Conservation (phyloP, 306 rosid species). For the Prunus davidiana region DNA sequence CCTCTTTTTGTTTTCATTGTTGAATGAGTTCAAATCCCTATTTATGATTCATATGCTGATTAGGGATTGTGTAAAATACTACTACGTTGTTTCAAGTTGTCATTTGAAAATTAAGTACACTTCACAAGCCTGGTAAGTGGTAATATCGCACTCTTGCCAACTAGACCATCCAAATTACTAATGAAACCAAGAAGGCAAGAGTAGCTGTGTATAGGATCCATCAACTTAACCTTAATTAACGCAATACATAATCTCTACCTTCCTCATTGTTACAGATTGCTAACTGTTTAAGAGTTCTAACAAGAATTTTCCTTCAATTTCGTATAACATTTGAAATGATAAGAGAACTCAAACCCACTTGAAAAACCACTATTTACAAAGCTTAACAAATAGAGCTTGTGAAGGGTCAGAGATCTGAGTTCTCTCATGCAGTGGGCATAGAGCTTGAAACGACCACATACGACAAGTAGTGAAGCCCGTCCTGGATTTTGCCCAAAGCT, state of each 20-base stretch:
- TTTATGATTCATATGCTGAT: no score
- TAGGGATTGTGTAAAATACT: no score
- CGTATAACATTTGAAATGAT: conserved; percentile 3
- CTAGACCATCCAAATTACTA: no score
- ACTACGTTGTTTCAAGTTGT: no score
- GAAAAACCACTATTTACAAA: conserved; percentile 33
- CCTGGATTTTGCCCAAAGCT: conserved; percentile 77
- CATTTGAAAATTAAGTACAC: no score
- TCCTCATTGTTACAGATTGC: background rate
- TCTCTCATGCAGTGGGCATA: conserved; percentile 57
- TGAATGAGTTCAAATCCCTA: no score
- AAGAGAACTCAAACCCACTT: background rate
- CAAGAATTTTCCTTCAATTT: conserved; percentile 5
- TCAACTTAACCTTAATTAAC: background rate
- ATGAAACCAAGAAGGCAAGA: no score
- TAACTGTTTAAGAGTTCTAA: background rate
- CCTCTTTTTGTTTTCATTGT: no score
- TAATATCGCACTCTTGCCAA: no score
- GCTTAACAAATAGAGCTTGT: conserved; percentile 13
- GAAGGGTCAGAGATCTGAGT: background rate
- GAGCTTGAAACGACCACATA: conserved; percentile 77
- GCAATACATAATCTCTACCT: background rate
- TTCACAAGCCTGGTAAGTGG: no score
- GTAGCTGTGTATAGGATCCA: background rate
- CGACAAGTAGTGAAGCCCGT: conserved; percentile 75